Percentiles rank a stretch among this genome's conserved stretches.
phyloP scores from a whole-genome alignment of 371 early-diverging fungal species.

The Actinomucor elegans region DNA sequence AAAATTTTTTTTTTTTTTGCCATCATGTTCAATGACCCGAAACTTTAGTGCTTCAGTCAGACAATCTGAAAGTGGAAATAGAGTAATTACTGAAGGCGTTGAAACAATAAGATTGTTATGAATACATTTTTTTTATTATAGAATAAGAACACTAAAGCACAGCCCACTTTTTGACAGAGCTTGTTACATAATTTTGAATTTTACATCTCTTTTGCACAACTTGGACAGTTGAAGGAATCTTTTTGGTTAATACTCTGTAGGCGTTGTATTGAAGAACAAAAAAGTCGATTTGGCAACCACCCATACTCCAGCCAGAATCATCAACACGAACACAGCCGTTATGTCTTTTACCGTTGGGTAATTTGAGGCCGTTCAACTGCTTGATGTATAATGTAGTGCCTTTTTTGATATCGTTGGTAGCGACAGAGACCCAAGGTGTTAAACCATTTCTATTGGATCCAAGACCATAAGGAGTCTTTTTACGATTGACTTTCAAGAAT shows the following conservation, averaged over 20 bases:
- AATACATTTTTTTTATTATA: background rate
- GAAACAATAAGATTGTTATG: too few relatives aligned
- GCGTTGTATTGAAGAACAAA: conserved; percentile 24
- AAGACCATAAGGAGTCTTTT: conserved; percentile 15
- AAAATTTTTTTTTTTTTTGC: too few relatives aligned
- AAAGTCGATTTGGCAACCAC: conserved; percentile 45
- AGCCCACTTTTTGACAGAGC: conserved; percentile 20
- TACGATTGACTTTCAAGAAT: conserved; percentile 15
- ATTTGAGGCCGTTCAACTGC: conserved; percentile 33
- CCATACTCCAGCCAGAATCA: conserved; percentile 51
- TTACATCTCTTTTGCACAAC: conserved; percentile 8
- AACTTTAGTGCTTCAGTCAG: too few relatives aligned
- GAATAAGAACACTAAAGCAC: too few relatives aligned
- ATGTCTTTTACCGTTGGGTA: conserved; percentile 43
- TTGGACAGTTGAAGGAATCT: conserved; percentile 12
- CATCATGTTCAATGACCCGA: too few relatives aligned
- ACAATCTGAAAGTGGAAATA: too few relatives aligned
- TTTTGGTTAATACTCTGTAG: conserved; percentile 7
- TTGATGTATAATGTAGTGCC: conserved; percentile 49
- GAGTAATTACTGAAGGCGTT: too few relatives aligned
- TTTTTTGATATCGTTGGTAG: conserved; percentile 43
- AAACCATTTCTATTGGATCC: conserved; percentile 26
- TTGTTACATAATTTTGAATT: conserved; percentile 15
- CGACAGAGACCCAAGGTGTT: conserved; percentile 43
- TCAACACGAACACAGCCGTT: conserved; percentile 54